Conservation (phyloP, 495 filamentous ascomycete genomes). For the Lichina pygmaea region DNA sequence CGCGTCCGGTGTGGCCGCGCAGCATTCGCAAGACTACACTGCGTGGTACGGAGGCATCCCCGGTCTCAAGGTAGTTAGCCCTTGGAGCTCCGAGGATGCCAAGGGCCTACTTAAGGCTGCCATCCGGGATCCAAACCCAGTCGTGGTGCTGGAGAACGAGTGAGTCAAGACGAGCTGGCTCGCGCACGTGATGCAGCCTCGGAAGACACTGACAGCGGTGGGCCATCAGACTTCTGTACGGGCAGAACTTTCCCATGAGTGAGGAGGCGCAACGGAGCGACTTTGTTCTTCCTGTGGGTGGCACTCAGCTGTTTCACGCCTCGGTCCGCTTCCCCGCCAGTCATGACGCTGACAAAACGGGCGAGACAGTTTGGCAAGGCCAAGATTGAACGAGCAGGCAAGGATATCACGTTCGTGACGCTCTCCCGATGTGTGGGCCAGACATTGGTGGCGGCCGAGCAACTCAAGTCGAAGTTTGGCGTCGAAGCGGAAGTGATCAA, state of each 20-base stretch:
- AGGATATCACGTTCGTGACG: constrained; percentile 84
- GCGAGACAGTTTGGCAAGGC: constrained; percentile 54
- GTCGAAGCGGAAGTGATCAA: constrained; percentile 94
- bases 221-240: constrained; percentile 54
- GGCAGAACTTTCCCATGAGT: constrained; percentile 82
- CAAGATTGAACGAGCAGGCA: constrained; percentile 89
- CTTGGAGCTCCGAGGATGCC: constrained; percentile 91
- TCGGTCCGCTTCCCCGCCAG: neutral
- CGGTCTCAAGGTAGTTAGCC: constrained; percentile 83
- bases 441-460: constrained; percentile 63
- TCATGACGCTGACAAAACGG: neutral
- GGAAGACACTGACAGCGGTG: constrained; percentile 5
- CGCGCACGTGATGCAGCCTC: neutral
- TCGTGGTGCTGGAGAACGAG: constrained; percentile 91
- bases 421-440: constrained; percentile 89
- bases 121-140: constrained; percentile 93
- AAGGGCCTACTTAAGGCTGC: constrained; percentile 95
- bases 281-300: constrained; percentile 53
- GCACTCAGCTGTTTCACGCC: neutral
- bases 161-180: constrained; percentile 12
- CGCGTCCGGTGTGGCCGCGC: constrained; percentile 78
- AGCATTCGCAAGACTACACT: constrained; percentile 95
- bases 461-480: constrained; percentile 84
- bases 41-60: constrained; percentile 98
- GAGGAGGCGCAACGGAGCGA: constrained; percentile 83